A percentile compares a stretch with the other conserved stretches of the same genome.
Conservation (phyloP, 2,329 filamentous ascomycete species). For the Byssothecium circinans region DNA sequence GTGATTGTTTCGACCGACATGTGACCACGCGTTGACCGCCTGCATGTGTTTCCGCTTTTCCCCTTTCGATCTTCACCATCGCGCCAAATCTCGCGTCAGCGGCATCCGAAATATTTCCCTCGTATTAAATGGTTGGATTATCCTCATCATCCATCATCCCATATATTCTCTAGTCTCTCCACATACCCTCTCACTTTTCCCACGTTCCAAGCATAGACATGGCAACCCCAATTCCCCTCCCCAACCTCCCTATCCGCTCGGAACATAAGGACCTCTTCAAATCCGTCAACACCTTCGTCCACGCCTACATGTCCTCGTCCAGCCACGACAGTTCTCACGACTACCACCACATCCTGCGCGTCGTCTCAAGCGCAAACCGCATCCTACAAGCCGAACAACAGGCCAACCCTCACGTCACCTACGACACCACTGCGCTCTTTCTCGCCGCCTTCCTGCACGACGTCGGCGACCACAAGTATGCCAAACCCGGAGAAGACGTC, state of each 20-base stretch:
- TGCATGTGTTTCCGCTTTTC: conserved; percentile 6
- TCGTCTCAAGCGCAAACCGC: conserved; percentile 70
- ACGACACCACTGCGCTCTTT: conserved; percentile 62
- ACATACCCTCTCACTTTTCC: too few species aligned
- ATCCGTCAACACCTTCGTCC: conserved; percentile 34
- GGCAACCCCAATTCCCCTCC: conserved; percentile 21
- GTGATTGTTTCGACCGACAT: conserved; percentile 19
- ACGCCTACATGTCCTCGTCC: conserved; percentile 41
- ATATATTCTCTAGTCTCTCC: too few species aligned
- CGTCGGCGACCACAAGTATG: conserved; percentile 83
- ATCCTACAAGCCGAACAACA: conserved; percentile 59
- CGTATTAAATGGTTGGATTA: too few species aligned
- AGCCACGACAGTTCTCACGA: conserved; percentile 77
- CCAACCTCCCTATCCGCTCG: conserved; percentile 26
- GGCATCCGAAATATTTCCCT: not conserved
- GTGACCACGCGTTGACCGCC: conserved; percentile 34
- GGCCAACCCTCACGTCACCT: conserved; percentile 34
- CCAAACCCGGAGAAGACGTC: conserved; percentile 55
- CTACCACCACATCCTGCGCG: conserved; percentile 80
- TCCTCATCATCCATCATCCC: too few species aligned
- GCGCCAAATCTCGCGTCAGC: not conserved
- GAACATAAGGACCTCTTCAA: conserved; percentile 27
- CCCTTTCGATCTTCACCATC: not conserved
- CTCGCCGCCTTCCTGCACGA: conserved; percentile 72
- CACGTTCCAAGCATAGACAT: conserved; percentile 8